Percentiles rank a stretch among this genome's conserved stretches.
phyloP scores from a whole-genome alignment of 495 filamentous ascomycete genomes.

The Cudoniella acicularis region DNA sequence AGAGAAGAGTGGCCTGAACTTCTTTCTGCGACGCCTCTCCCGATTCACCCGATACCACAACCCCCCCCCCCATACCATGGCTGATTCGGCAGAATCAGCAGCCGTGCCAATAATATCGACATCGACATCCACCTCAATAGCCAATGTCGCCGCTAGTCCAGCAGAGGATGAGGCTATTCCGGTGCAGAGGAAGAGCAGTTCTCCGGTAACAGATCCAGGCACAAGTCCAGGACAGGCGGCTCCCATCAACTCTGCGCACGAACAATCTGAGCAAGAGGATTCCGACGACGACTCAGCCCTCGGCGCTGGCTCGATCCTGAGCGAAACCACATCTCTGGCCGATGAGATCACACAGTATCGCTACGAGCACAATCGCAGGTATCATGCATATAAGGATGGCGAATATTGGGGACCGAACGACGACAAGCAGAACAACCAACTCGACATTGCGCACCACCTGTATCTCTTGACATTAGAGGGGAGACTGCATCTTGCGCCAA shows the following conservation, averaged over 20 bases:
- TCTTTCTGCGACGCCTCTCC: too few relatives aligned
- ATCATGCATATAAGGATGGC: background rate
- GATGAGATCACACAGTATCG: background rate
- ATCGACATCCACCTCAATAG: too few relatives aligned
- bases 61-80: too few relatives aligned
- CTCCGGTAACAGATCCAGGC: too few relatives aligned
- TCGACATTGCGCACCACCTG: constrained; percentile 35
- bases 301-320: background rate
- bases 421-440: constrained; percentile 31
- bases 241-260: constrained; percentile 16
- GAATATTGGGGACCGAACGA: constrained; percentile 32
- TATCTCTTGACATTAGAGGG: constrained; percentile 30
- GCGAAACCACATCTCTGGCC: background rate
- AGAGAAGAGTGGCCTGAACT: too few relatives aligned
- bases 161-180: too few relatives aligned
- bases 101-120: too few relatives aligned
- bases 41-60: too few relatives aligned
- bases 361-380: background rate
- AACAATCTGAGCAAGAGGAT: constrained; percentile 21
- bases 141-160: too few relatives aligned
- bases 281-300: background rate
- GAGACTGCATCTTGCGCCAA: constrained; percentile 33
- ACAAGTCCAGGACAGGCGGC: too few relatives aligned
- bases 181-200: too few relatives aligned
- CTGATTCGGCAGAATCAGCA: too few relatives aligned